Percentiles rank a stretch among this genome's conserved stretches.
Conservation (phyloP, 2,329 filamentous ascomycete genomes). For the Penicillium sp. region DNA sequence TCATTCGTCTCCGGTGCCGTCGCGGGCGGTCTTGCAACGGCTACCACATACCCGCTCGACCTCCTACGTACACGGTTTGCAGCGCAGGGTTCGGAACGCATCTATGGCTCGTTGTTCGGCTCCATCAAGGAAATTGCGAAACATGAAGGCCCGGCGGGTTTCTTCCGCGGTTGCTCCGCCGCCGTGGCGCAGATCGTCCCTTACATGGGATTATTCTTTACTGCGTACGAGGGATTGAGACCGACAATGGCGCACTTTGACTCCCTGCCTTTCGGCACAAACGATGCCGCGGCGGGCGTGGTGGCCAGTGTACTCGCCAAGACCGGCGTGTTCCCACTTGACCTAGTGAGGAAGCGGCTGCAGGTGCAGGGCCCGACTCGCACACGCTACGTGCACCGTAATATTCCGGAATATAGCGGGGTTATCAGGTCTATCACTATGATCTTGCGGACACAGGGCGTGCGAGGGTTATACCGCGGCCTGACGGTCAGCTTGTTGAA, state of each 20-base stretch:
- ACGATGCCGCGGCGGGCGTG: conserved; percentile 80
- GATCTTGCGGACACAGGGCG: conserved; percentile 71
- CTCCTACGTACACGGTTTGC: conserved; percentile 91
- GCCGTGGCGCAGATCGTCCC: conserved; percentile 85
- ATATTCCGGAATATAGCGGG: conserved; percentile 80
- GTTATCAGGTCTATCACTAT: conserved; percentile 64
- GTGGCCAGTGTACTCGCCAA: conserved; percentile 79
- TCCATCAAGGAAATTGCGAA: conserved; percentile 71
- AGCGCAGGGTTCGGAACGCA: conserved; percentile 76
- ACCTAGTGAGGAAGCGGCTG: conserved; percentile 86
- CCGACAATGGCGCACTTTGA: conserved; percentile 48
- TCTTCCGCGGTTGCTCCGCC: conserved; percentile 82
- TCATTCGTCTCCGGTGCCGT: conserved; percentile 80
- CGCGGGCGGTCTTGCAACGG: conserved; percentile 79
- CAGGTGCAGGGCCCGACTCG: conserved; percentile 93
- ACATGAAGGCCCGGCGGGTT: conserved; percentile 74
- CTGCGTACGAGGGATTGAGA: conserved; percentile 76
- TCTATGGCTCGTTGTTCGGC: conserved; percentile 71
- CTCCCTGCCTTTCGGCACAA: conserved; percentile 67
- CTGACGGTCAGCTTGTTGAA: conserved; percentile 87
- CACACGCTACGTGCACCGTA: conserved; percentile 72
- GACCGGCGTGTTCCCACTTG: conserved; percentile 86
- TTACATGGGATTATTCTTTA: conserved; percentile 97
- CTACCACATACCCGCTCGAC: conserved; percentile 86
- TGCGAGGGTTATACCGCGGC: conserved; percentile 80